phyloP scores from a whole-genome alignment of 2,329 filamentous ascomycete species.

The Daldinia eschscholtzii region DNA sequence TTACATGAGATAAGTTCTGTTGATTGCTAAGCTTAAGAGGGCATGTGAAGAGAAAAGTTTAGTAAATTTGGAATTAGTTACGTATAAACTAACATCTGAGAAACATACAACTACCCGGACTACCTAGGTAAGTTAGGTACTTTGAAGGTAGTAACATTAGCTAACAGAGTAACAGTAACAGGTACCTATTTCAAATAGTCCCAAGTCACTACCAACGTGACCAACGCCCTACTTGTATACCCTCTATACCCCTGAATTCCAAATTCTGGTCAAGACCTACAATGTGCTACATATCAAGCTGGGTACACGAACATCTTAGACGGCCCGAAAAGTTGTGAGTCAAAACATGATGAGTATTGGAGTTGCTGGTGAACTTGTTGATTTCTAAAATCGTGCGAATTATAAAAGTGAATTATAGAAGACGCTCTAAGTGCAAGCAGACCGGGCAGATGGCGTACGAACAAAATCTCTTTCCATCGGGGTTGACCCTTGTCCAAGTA shows the following conservation, averaged over 20 bases:
- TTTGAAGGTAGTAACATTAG: background rate
- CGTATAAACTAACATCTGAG: constrained; percentile 1
- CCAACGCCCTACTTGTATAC: background rate
- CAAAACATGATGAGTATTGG: background rate
- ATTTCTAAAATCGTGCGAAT: background rate
- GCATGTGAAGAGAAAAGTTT: constrained; percentile 14
- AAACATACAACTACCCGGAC: no score
- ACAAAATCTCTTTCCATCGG: background rate
- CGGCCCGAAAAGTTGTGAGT: background rate
- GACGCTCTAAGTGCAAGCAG: background rate
- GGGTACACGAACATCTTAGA: background rate
- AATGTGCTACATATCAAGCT: background rate
- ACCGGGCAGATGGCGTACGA: background rate
- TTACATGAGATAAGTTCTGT: background rate
- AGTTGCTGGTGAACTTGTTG: background rate
- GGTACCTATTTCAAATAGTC: background rate
- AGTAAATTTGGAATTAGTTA: constrained; percentile 39
- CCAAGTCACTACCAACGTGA: background rate
- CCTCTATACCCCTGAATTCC: constrained; percentile 1
- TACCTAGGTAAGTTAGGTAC: background rate
- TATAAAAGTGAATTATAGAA: background rate
- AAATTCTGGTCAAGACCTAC: constrained; percentile 1
- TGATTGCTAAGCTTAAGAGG: constrained; percentile 33
- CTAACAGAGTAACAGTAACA: background rate
- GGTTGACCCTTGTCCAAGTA: background rate